Percentiles rank a stretch among this genome's conserved stretches.
These are phyloP conservation scores for Gossypium gossypioides DNA, from an alignment of 441 rosid genomes.

Conservation along the genomic window DNA sequence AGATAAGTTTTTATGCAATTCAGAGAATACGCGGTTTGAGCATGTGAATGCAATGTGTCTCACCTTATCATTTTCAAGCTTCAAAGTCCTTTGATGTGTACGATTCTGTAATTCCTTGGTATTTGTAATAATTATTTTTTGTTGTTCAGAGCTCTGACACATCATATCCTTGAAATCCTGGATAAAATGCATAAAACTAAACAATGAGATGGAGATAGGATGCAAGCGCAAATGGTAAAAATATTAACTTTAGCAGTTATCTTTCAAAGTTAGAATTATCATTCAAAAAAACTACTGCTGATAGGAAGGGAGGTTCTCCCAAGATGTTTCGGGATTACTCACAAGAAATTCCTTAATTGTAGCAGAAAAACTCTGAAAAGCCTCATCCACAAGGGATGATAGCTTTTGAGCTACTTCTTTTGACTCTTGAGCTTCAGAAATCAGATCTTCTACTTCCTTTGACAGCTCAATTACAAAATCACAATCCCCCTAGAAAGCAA, in stretches of 20 bases:
- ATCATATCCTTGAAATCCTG: constrained; percentile 56
- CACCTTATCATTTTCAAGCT: constrained; percentile 68
- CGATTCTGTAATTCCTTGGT: constrained; percentile 30
- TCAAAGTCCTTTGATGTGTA: constrained; percentile 40
- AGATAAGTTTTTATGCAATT: not conserved
- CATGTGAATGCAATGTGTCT: not conserved
- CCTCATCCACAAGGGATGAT: constrained; percentile 47
- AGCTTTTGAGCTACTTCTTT: constrained; percentile 37
- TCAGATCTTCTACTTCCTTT: constrained; percentile 46
- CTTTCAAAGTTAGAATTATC: not conserved
- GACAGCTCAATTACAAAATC: constrained; percentile 34
- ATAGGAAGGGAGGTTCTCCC: not conserved
- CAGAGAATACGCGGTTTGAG: not conserved
- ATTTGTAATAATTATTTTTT: constrained; percentile 33
- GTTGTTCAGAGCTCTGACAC: constrained; percentile 38
- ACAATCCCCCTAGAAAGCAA: constrained; percentile 28
- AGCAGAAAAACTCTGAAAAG: constrained; percentile 43
- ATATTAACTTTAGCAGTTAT: not conserved
- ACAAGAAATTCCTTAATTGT: constrained; percentile 40
- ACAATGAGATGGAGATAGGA: constrained; percentile 3
- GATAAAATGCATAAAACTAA: constrained; percentile 12
- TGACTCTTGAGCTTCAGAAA: constrained; percentile 42
- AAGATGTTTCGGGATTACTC: constrained; percentile 26
- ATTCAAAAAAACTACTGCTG: not conserved
- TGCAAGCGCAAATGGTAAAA: not conserved